Conservation (phyloP, 257 asterid species). For the Solanum acaule region DNA sequence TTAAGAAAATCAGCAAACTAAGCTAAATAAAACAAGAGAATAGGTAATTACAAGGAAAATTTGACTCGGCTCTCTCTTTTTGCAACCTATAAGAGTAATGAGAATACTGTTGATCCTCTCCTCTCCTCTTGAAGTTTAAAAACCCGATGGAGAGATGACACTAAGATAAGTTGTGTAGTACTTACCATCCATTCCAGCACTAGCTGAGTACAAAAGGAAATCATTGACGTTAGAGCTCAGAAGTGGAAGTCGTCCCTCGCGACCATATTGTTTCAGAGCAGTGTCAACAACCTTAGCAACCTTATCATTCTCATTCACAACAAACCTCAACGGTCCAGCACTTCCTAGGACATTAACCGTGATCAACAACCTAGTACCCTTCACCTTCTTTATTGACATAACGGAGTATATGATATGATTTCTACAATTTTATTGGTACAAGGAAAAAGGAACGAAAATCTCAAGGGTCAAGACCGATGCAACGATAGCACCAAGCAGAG, state of each 20-base stretch:
- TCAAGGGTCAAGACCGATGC: constrained; percentile 11
- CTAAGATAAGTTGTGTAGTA: neutral
- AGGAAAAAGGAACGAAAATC: neutral
- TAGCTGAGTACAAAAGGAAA: constrained; percentile 41
- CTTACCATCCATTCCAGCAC: constrained; percentile 28
- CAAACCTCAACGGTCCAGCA: constrained; percentile 49
- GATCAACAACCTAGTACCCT: constrained; percentile 26
- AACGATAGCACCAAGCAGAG: constrained; percentile 16
- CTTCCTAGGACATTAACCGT: constrained; percentile 43
- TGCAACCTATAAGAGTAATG: neutral
- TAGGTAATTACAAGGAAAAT: no score
- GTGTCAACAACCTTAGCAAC: constrained; percentile 29
- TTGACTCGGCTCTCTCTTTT: neutral
- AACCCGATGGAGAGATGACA: neutral
- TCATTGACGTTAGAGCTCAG: constrained; percentile 24
- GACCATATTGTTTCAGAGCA: constrained; percentile 32
- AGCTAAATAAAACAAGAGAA: no score
- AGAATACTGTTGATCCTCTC: neutral
- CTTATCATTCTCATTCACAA: constrained; percentile 34
- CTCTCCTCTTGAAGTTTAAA: neutral
- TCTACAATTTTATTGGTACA: neutral
- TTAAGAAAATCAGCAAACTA: no score
- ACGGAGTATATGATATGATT: neutral
- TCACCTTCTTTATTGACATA: neutral
- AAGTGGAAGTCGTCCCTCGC: constrained; percentile 49